Conservation (phyloP, 2,329 filamentous ascomycete genomes). For the Ophiostoma himal-ulmi region DNA sequence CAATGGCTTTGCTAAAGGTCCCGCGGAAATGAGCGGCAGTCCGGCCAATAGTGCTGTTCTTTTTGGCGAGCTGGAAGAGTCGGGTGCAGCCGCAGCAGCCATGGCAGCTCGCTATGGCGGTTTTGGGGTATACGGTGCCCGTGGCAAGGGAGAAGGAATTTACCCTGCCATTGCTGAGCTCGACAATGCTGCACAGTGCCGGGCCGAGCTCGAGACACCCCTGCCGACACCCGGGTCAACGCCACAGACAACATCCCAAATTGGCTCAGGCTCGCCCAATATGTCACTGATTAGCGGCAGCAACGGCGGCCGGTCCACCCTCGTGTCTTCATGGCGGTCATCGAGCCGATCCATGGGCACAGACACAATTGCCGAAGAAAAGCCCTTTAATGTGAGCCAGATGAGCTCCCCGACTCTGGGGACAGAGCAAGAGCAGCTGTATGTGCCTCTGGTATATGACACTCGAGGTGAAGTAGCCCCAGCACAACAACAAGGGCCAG, state of each 20-base stretch:
- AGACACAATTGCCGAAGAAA: background rate
- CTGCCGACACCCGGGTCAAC: constrained; percentile 6
- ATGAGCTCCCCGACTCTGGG: background rate
- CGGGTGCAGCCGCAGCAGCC: background rate
- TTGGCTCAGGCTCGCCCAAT: constrained; percentile 15
- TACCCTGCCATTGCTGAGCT: constrained; percentile 20
- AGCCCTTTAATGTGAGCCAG: background rate
- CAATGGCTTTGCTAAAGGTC: background rate
- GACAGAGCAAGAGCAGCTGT: background rate
- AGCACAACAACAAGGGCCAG: background rate
- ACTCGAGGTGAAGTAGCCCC: background rate
- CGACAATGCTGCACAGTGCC: constrained; percentile 7
- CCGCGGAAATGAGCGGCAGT: background rate
- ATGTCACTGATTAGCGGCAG: constrained; percentile 10
- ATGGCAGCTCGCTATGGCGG: too few species aligned
- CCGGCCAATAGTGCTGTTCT: background rate
- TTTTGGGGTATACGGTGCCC: too few species aligned
- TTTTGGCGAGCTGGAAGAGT: constrained; percentile 15
- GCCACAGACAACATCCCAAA: background rate
- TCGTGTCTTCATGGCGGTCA: constrained; percentile 22
- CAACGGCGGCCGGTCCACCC: constrained; percentile 8
- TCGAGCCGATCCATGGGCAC: constrained; percentile 10
- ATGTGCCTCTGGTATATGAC: background rate
- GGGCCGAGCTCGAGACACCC: constrained; percentile 24
- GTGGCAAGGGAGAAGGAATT: background rate